Evolutionary conservation across 441 rosid species (phyloP).

Genomic region (Croton setiger): DNA sequence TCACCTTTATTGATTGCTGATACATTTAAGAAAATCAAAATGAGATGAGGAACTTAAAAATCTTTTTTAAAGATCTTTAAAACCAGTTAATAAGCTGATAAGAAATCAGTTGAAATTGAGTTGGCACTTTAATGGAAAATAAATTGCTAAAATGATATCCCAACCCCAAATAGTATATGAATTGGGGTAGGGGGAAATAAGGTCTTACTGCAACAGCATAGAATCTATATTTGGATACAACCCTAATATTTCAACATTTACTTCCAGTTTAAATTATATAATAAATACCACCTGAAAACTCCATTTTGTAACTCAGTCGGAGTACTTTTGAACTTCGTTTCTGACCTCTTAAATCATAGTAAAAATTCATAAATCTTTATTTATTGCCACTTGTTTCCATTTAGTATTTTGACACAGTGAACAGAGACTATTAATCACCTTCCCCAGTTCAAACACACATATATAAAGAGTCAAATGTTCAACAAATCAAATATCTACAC

Average conservation of each 20-base stretch:
- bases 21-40: not conserved
- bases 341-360: not conserved
- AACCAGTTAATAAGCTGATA: not conserved
- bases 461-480: not conserved
- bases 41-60: too few species aligned
- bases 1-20: not conserved
- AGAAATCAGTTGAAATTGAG: not conserved
- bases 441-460: not conserved
- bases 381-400: not conserved
- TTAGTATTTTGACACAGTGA: not conserved
- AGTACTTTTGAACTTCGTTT: not conserved
- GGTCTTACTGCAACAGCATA: not conserved
- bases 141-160: too few species aligned
- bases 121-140: too few species aligned
- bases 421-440: slow-evolving; percentile 8
- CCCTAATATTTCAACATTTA: not conserved
- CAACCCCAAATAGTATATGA: too few species aligned
- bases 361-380: not conserved
- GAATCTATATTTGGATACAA: not conserved
- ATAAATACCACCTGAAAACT: not conserved
- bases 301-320: not conserved
- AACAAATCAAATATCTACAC: slow-evolving; percentile 18
- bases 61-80: not conserved
- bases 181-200: not conserved
- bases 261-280: not conserved